Base-by-base conservation (phyloP, 1,284 basidiomycete species). In the Leccinum proliferum region DNA sequence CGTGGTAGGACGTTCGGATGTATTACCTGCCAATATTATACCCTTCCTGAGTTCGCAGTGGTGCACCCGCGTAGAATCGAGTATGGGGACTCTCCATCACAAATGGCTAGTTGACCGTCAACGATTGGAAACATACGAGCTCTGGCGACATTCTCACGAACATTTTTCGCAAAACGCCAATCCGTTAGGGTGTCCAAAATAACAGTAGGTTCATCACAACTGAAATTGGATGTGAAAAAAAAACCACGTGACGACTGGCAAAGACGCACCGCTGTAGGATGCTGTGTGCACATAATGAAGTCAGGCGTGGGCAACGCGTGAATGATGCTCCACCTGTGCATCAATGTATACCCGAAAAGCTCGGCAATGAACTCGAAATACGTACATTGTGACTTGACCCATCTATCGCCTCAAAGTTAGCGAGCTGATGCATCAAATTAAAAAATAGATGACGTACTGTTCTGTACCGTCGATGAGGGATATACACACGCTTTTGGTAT, bases 1-100 rank as follows among this genome's bases (percentile, higher is more conserved):
- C 57, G 62, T 58, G 7, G 18, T 18, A 55, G n/a, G 35, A 59
- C 50, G 56, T 58, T 60, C 21, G 59, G 29, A 60, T 55, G 43
- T 77, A 82, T 73, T 72, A 87, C 83, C 85, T 85, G 70, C 94
- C 94, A 62, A 98, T 88, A 70, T 97, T 98, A 76, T 81, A 90
- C 4, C 95, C 96, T 64, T 97, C 94, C 57, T 89, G 81, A 0
- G 95, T 97, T 29, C 93, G 84, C 52, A 98, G 73, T 2, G 95
- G 95, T 32, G 93, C 92, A 15, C 93, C 94, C 4, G 95, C 95
- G 72, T 96, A 97, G 75, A 98, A 98, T 35, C 93, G 84, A 29
- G 94, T 82, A 66, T 86, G 75, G 1, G 93, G 90, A 29, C 77
- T 67, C 1, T 85, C 88, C 5, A 76, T 77, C 32, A 94, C 92